Conservation (phyloP, 495 filamentous ascomycete genomes). For the Podospora fimiseda region DNA sequence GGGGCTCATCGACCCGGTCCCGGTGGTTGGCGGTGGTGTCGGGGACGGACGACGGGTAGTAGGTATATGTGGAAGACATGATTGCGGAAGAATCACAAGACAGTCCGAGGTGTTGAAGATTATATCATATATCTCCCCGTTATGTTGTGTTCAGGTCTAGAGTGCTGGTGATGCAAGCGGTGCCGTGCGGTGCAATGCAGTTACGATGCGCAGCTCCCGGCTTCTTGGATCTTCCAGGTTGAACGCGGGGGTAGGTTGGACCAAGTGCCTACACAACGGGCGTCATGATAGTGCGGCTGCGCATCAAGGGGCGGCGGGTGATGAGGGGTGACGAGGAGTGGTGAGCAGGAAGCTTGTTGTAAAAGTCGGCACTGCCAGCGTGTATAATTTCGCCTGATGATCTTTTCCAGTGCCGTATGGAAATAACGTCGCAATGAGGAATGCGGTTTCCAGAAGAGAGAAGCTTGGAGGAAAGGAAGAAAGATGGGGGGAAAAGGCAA, state of each 20-base stretch:
- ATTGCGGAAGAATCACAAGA: constrained; percentile 13
- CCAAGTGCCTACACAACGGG: constrained; percentile 9
- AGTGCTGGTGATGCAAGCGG: not conserved
- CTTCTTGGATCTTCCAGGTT: constrained; percentile 1
- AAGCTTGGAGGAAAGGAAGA: not conserved
- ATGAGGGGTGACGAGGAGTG: constrained; percentile 4
- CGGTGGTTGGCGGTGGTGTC: constrained; percentile 19
- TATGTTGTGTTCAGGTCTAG: constrained; percentile 3
- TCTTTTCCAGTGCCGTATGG: not conserved
- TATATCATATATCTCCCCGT: constrained; percentile 17
- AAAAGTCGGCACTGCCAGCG: constrained; percentile 1
- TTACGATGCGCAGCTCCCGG: constrained; percentile 12
- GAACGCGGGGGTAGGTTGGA: constrained; percentile 1
- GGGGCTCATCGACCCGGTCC: constrained; percentile 23
- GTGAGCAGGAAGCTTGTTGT: constrained; percentile 2
- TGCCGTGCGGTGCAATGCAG: constrained; percentile 6
- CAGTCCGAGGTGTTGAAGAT: constrained; percentile 7
- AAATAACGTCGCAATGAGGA: constrained; percentile 9
- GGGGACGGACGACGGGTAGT: constrained; percentile 22
- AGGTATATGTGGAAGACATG: constrained; percentile 29
- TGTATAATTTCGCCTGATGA: not conserved
- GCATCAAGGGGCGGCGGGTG: constrained; percentile 10
- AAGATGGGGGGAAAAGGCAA: not conserved
- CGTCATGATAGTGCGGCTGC: constrained; percentile 22
- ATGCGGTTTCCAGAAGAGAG: constrained; percentile 6